Percentiles rank a stretch among this genome's conserved stretches.
These are phyloP conservation scores for Schrenkiella parvula DNA, from an alignment of 345 rosid genomes.

Conservation along the genomic window DNA sequence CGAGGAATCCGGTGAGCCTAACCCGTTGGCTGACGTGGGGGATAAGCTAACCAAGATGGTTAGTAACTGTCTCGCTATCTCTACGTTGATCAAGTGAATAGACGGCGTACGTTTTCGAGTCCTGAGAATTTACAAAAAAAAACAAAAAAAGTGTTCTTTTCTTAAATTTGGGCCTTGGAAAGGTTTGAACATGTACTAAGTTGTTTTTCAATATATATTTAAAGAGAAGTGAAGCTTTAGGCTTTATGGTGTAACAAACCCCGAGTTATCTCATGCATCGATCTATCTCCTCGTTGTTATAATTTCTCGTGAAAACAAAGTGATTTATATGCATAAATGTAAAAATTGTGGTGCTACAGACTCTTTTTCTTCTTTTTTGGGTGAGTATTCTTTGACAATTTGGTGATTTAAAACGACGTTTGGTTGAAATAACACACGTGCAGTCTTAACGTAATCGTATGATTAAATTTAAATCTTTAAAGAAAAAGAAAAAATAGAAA, in stretches of 20 bases:
- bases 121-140: background rate
- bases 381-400: too few relatives aligned
- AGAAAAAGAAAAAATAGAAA: too few relatives aligned
- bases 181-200: slow-evolving; percentile 14
- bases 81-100: slow-evolving; percentile 35
- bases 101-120: background rate
- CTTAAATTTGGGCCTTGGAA: background rate
- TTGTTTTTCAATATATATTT: slow-evolving; percentile 4
- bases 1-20: slow-evolving; percentile 25
- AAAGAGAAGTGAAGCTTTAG: background rate
- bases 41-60: slow-evolving; percentile 38
- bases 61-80: slow-evolving; percentile 54
- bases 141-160: background rate
- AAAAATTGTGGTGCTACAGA: background rate
- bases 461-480: too few relatives aligned
- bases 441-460: too few relatives aligned
- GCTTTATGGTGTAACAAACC: background rate
- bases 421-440: too few relatives aligned
- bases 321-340: background rate
- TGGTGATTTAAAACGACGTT: too few relatives aligned
- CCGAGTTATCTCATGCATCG: slow-evolving; percentile 4
- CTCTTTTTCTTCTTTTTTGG: too few relatives aligned
- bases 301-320: slow-evolving; percentile 11
- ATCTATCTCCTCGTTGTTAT: slow-evolving; percentile 8
- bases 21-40: slow-evolving; percentile 24